Conservation (phyloP, 805 yeast species). For the Komagataella mondaviorum region DNA sequence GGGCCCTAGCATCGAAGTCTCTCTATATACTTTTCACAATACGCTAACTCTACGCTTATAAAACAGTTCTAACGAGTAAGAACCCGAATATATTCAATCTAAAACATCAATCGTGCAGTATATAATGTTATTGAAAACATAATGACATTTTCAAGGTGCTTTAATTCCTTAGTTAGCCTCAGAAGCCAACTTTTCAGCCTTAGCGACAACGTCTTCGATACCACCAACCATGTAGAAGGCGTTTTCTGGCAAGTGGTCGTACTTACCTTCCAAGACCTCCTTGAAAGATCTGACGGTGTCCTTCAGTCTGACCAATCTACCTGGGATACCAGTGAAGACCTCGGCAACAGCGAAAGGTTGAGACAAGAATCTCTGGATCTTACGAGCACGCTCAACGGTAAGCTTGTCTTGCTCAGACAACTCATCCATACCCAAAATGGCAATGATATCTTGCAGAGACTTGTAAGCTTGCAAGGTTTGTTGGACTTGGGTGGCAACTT, state of each 20-base stretch:
- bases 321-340: conserved; percentile 99
- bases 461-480: conserved; percentile 99
- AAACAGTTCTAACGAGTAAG: background rate
- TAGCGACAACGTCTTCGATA: conserved; percentile 95
- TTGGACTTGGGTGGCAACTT: conserved; percentile 89
- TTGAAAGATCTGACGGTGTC: conserved; percentile 92
- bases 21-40: too few relatives aligned
- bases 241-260: conserved; percentile 97
- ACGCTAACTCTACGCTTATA: too few relatives aligned
- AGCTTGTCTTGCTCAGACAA: conserved; percentile 96
- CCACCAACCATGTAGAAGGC: conserved; percentile 99
- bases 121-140: background rate
- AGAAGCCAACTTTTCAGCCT: conserved; percentile 98
- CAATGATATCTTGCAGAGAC: conserved; percentile 99
- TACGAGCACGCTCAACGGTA: conserved; percentile 99
- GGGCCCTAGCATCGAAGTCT: background rate
- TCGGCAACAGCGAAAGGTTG: conserved; percentile 99
- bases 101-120: background rate
- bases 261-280: conserved; percentile 96
- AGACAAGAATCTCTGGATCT: conserved; percentile 99
- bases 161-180: conserved; percentile 47
- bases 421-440: conserved; percentile 99
- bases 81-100: background rate
- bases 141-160: background rate
- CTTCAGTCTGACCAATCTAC: conserved; percentile 92